Percentiles rank a stretch among this genome's conserved stretches.
These are phyloP conservation scores for Astrocystis sublimbata DNA, from an alignment of 495 filamentous ascomycete species.

Conservation along the genomic window DNA sequence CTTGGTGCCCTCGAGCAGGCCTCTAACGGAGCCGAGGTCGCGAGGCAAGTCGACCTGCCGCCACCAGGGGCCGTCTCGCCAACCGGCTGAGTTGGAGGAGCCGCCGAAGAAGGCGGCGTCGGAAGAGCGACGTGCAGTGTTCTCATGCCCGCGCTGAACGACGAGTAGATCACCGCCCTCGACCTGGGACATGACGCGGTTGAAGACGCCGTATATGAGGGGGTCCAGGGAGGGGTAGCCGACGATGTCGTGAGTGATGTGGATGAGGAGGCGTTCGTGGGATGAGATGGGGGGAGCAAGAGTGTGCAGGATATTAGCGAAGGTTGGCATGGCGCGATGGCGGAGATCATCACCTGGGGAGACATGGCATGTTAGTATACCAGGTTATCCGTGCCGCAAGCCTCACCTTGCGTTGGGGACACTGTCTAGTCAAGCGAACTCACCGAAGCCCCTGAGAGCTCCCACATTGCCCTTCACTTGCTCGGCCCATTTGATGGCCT, in stretches of 20 bases:
- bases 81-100: conserved; percentile 55
- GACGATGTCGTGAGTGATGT: conserved; percentile 92
- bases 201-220: conserved; percentile 89
- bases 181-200: conserved; percentile 95
- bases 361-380: conserved; percentile 22
- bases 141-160: conserved; percentile 88
- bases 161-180: conserved; percentile 97
- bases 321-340: conserved; percentile 87
- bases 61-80: conserved; percentile 98
- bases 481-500: conserved; percentile 92
- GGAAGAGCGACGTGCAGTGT: conserved; percentile 65
- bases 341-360: conserved; percentile 80
- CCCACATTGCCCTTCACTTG: conserved; percentile 92
- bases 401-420: neutral
- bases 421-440: conserved; percentile 19
- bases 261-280: conserved; percentile 96
- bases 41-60: conserved; percentile 67
- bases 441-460: conserved; percentile 78
- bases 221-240: conserved; percentile 95
- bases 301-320: conserved; percentile 90
- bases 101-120: conserved; percentile 59
- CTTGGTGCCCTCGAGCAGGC: conserved; percentile 84
- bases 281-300: conserved; percentile 96
- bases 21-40: conserved; percentile 76
- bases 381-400: neutral